phyloP scores from a whole-genome alignment of 2,329 filamentous ascomycete species.

The Claviceps maximensis region DNA sequence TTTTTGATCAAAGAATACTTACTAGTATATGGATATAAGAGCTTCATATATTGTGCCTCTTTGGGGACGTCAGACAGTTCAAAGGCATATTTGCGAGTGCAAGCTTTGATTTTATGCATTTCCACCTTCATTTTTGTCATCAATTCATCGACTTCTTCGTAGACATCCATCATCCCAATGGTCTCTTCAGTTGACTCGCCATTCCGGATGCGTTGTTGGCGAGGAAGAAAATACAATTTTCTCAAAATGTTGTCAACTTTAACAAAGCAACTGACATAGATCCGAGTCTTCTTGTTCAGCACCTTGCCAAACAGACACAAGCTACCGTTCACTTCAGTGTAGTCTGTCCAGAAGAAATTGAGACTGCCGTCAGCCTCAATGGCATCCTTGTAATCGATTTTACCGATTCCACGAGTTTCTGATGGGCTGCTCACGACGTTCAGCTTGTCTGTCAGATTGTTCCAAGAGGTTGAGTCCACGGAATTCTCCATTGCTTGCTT shows the following conservation, averaged over 20 bases:
- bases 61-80: slow-evolving; percentile 78
- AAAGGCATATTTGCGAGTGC: slow-evolving; percentile 86
- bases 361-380: slow-evolving; percentile 87
- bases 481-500: slow-evolving; percentile 37
- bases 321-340: slow-evolving; percentile 80
- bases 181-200: slow-evolving; percentile 62
- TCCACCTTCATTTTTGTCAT: slow-evolving; percentile 79
- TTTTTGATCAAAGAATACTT: slow-evolving; percentile 7
- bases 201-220: slow-evolving; percentile 42
- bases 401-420: slow-evolving; percentile 56
- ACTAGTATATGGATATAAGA: slow-evolving; percentile 90
- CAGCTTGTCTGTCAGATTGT: slow-evolving; percentile 69
- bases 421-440: slow-evolving; percentile 70
- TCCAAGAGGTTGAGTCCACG: slow-evolving; percentile 79
- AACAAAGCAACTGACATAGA: slow-evolving; percentile 83
- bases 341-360: slow-evolving; percentile 95
- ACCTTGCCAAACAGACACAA: slow-evolving; percentile 95
- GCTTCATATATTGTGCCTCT: slow-evolving; percentile 82
- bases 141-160: slow-evolving; percentile 72
- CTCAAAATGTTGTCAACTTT: slow-evolving; percentile 90
- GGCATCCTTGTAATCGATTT: slow-evolving; percentile 72
- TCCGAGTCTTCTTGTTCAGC: slow-evolving; percentile 67
- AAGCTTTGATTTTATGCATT: slow-evolving; percentile 89
- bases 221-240: slow-evolving; percentile 86
- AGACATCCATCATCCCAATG: slow-evolving; percentile 79